Evolutionary conservation across 805 yeast species (phyloP), one percentile per base, ranked within the genome.

Genomic region (Yamadazyma insecticola): DNA sequence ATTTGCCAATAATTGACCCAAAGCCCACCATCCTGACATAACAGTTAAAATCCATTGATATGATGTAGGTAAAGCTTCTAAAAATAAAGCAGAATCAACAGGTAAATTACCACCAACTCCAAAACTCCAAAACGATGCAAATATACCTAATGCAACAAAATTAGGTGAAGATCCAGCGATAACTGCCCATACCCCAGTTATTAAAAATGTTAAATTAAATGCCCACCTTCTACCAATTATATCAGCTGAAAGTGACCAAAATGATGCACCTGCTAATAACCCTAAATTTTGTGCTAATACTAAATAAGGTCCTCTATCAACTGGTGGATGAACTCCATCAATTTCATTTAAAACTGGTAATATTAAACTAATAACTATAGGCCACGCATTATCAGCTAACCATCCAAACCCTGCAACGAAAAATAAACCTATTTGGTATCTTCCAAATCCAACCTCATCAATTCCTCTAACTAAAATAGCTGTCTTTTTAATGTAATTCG

Each of bases 371-470:
- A 60, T 55, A 5, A 57, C 65, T 10, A 58, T 47, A 6, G 69
- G 69, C 58, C 65, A 63, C 2, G 61, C 60, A 37, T 62, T 62
- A 37, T 62, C 67, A 8, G 66, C 74, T 7, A 76, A 67, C 51
- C 75, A 75, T 16, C 81, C 81, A 52, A 72, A 67, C 4, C 81
- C 81, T 16, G 75, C 75, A n/a, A 75, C 55, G 37, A 64, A 59
- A 42, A 75, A 73, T 6, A 74, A 49, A 37, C 72, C 66, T 31
- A 55, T 51, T 39, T 75, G 81, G 43, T 71, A 72, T 41, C 36
- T 52, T 27, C 68, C 69, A 56, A 58, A 63, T 2, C 67, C 69
- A 18, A 61, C 53, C 17, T 51, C 53, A 36, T 60, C 64, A 17
- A 63, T 58, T 13, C 51, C 63, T 32, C 46, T 47, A 3, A 52